A percentile compares a stretch with the other conserved stretches of the same genome.
Conservation (phyloP, 805 yeast genomes). For the Wickerhamiella qilinensis region DNA sequence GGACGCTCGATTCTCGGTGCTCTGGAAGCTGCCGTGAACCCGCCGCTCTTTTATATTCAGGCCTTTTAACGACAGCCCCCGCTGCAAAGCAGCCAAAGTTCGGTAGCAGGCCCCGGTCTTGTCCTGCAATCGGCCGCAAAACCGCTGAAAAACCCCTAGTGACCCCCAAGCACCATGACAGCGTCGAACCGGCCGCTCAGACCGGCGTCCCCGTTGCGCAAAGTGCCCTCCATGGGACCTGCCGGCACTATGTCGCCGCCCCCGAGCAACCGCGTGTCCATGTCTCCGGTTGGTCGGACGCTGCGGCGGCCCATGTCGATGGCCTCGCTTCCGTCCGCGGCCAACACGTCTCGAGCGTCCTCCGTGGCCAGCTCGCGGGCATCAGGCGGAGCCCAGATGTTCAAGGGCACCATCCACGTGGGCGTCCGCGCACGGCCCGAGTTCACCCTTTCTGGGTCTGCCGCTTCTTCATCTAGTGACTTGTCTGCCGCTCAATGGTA, state of each 20-base stretch:
- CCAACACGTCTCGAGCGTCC: slow-evolving; percentile 1
- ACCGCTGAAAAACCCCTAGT: too few relatives aligned
- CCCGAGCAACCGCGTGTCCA: neutral
- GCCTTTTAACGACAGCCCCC: too few relatives aligned
- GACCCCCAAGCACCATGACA: too few relatives aligned
- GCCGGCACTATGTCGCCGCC: neutral
- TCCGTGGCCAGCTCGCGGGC: slow-evolving; percentile 1
- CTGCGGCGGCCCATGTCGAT: slow-evolving; percentile 14
- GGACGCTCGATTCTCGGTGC: too few relatives aligned
- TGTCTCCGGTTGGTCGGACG: neutral
- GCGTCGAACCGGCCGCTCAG: too few relatives aligned
- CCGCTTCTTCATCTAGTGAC: neutral
- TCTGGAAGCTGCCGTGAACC: too few relatives aligned
- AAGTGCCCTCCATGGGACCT: neutral
- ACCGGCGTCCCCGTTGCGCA: neutral
- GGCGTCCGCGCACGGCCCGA: slow-evolving; percentile 63
- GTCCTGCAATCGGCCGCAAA: too few relatives aligned
- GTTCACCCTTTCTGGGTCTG: neutral
- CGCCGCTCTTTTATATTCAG: too few relatives aligned
- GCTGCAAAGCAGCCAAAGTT: too few relatives aligned
- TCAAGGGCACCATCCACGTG: slow-evolving; percentile 60
- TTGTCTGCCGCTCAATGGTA: slow-evolving; percentile 7
- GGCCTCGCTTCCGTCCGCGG: slow-evolving; percentile 6
- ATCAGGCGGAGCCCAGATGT: slow-evolving; percentile 16
- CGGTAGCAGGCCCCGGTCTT: too few relatives aligned